Conservation (phyloP, 2,329 filamentous ascomycete genomes). For the Pseudonectria buxi region DNA sequence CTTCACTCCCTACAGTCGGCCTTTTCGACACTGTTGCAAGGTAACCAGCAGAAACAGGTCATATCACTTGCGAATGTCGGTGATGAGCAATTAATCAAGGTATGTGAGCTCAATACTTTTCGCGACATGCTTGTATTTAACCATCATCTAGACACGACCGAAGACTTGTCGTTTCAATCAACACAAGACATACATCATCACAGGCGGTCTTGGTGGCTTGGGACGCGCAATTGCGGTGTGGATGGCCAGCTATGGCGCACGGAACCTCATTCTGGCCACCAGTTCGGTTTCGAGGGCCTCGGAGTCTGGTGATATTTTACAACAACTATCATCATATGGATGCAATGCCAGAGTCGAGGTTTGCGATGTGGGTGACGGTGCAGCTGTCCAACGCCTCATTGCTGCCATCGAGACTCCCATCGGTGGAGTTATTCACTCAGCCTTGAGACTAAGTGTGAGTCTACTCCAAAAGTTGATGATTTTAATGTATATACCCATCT, state of each 20-base stretch:
- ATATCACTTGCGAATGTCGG: slow-evolving; percentile 5
- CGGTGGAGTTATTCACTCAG: slow-evolving; percentile 17
- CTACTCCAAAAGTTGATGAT: slow-evolving; percentile 1
- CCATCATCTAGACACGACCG: slow-evolving; percentile 8
- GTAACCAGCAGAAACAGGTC: slow-evolving; percentile 8
- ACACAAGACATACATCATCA: slow-evolving; percentile 18
- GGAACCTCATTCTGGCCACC: slow-evolving; percentile 13
- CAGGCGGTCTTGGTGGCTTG: slow-evolving; percentile 16
- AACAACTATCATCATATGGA: slow-evolving; percentile 16
- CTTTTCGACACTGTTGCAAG: slow-evolving; percentile 6
- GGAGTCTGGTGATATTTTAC: slow-evolving; percentile 11
- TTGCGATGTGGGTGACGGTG: slow-evolving; percentile 13
- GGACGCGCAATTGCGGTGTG: slow-evolving; percentile 17
- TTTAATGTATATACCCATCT: slow-evolving; percentile 1
- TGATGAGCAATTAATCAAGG: slow-evolving; percentile 10
- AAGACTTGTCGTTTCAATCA: slow-evolving; percentile 11
- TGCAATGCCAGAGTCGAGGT: slow-evolving; percentile 17
- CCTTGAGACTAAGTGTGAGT: slow-evolving; percentile 17
- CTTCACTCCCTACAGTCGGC: slow-evolving; percentile 8
- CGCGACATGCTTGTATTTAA: neutral
- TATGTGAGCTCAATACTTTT: neutral
- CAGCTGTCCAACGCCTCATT: slow-evolving; percentile 11
- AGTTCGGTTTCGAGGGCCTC: slow-evolving; percentile 12
- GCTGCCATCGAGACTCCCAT: slow-evolving; percentile 10
- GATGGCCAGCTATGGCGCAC: slow-evolving; percentile 20